Base-by-base conservation (phyloP, 352 stramenopile species). In the Pythium diclinum region DNA sequence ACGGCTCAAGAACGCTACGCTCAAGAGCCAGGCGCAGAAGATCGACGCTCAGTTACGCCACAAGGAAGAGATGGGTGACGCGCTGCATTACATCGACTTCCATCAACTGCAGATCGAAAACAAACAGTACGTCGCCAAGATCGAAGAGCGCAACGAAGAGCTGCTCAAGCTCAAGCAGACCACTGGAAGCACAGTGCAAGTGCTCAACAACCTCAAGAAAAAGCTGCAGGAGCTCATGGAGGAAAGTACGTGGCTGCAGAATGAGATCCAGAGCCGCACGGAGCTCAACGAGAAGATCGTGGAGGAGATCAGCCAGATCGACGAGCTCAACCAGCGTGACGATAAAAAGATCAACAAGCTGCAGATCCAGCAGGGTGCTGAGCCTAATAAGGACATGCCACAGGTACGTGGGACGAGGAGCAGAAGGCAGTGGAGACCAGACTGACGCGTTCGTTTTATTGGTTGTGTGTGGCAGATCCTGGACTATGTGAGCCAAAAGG, bases 61-160 rank as follows among this genome's bases (percentile, higher is more conserved):
- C 73, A 98, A 98, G 66, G 92, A 98, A 74, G 94, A 98, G 47
- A 97, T 97, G 87, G 92, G 94, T 19, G 94, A 98, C 59, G 90
- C 91, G 9, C 78, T 98, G 7, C 93, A 98, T 67, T 98, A 98
- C 75, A 98, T 98, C 48, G 94, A 98, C 55, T 98, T 98, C 56
- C 94, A 98, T 70, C 88, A 96, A 61, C 78, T 98, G 11, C 94
- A 98, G 76, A 98, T 98, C 54, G 94, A 98, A 72, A 98, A 98
- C 81, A 98, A 98, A 60, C 93, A 98, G 75, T 98, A 98, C 76
- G 79, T 98, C 8, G 80, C 83, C 55, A 97, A 95, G 68, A 97
- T 98, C 63, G 94, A 98, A 68, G 94, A 98, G 76, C 78, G 91
- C 33, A 98, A 98, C 61, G 85, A 97, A 68, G 92, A 98, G 74